Conservation (phyloP, 139 green algal genomes). For the Chlamydomonas eustigma region DNA sequence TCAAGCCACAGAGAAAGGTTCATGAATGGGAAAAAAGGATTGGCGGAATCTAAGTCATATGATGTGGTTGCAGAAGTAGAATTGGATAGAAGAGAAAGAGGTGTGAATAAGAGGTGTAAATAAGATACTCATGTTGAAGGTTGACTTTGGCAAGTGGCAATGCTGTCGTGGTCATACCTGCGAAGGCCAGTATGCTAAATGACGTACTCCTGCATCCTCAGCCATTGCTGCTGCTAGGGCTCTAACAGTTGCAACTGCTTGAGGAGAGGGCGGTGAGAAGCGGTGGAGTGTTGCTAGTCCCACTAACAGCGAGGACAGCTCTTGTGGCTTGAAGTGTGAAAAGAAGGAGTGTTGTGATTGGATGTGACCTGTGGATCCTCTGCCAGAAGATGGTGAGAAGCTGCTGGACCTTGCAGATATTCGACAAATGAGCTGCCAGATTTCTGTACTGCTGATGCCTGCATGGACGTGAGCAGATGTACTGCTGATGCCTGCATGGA, state of each 20-base stretch:
- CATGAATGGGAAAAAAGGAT: background rate
- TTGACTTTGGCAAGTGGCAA: background rate
- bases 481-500: background rate
- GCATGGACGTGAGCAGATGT: background rate
- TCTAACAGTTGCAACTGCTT: too few species aligned
- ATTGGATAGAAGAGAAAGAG: too few species aligned
- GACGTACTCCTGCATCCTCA: too few species aligned
- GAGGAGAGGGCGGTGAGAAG: background rate
- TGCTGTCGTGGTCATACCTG: too few species aligned
- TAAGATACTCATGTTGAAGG: background rate
- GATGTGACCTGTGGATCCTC: background rate
- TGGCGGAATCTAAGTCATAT: too few species aligned
- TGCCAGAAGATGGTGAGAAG: background rate
- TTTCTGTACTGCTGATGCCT: background rate
- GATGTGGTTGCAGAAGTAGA: too few species aligned
- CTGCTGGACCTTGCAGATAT: background rate
- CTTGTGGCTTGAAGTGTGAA: background rate
- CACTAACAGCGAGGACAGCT: background rate
- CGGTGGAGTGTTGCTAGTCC: background rate
- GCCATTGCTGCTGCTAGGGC: too few species aligned
- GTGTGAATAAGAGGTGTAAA: background rate
- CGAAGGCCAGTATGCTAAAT: too few species aligned
- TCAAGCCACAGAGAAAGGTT: background rate
- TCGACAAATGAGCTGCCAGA: background rate
- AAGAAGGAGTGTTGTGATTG: too few species aligned